Base-by-base conservation (phyloP, 2,329 filamentous ascomycete species). In the Aspergillus sp. region DNA sequence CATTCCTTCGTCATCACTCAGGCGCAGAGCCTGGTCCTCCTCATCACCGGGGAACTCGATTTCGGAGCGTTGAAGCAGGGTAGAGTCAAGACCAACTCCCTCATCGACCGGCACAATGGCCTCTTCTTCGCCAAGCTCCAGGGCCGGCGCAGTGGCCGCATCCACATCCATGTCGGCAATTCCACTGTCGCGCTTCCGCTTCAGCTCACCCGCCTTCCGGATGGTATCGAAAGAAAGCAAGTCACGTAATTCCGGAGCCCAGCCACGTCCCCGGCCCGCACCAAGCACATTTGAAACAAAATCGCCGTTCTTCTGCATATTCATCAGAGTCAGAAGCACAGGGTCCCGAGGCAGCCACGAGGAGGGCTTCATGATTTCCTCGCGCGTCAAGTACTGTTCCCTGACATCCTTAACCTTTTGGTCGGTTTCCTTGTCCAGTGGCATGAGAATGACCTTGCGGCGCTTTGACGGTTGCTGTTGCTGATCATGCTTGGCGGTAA, bases 191-290 rank as follows among this genome's bases (percentile, higher is more conserved):
- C 95, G 88, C 83, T 99, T 99, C 61, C 95, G 87, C 84, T 98
- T 99, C 58, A 94, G 84, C 62, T 96, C 92, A 60, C 88, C 89
- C 44, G 88, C 84, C 59, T 87, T 87, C 62, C 88, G 88, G 15
- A 96, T 84, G 13, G 91, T 84, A 65, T 96, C 91, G 44, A 97
- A 82, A 1, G 92, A 96, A n/a, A 98, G 81, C 69, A 99, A 87
- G n/a, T 90, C 92, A 62, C 91, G 89, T 19, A 99, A 84, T 77
- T 99, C 95, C 0, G 94, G 94, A 3, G 94, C 94, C 93, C 92
- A 97, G 44, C 86, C 86, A 66, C 86, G 84, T 67, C 88, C 88
- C 64, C 90, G 87, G 39, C 88, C 90, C 63, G 93, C 91, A 55
- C 90, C 88, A 78, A 97, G 88, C 64, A 96, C 88, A 69, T 87